Conservation (phyloP, 75 land plant genomes). For the Larix kaempferi region DNA sequence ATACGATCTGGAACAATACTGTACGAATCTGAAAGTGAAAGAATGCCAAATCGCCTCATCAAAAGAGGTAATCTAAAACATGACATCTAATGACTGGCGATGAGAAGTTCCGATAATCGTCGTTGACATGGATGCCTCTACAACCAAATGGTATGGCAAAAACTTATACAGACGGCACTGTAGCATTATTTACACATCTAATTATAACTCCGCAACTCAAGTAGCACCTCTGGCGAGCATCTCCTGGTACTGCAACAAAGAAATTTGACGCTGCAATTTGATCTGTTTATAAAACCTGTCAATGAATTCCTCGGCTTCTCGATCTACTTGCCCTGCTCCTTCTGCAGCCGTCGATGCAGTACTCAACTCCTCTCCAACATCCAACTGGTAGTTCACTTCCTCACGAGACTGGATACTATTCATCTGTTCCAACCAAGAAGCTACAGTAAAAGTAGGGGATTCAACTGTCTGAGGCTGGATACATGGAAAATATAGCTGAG, state of each 20-base stretch:
- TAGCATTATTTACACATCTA: too few relatives aligned
- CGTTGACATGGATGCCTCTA: too few relatives aligned
- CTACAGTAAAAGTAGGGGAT: neutral
- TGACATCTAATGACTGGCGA: too few relatives aligned
- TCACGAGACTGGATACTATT: neutral
- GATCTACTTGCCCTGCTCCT: neutral
- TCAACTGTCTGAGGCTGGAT: neutral
- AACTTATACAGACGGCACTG: too few relatives aligned
- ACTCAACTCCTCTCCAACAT: neutral
- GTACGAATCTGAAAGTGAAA: too few relatives aligned
- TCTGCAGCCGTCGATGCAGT: neutral
- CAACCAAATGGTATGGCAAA: too few relatives aligned
- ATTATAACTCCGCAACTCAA: too few relatives aligned
- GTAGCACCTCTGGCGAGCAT: constrained; percentile 1
- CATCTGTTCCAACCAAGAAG: neutral
- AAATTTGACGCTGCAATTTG: neutral
- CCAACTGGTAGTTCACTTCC: neutral
- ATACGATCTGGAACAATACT: too few relatives aligned
- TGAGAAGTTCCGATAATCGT: too few relatives aligned
- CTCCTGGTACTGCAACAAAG: neutral
- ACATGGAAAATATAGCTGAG: neutral
- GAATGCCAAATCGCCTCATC: too few relatives aligned
- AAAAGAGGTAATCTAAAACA: too few relatives aligned
- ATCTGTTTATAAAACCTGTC: neutral
- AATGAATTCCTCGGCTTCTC: neutral